Percentiles rank a stretch among this genome's conserved stretches.
Conservation (phyloP, 495 filamentous ascomycete species). For the Penicillium canescens region DNA sequence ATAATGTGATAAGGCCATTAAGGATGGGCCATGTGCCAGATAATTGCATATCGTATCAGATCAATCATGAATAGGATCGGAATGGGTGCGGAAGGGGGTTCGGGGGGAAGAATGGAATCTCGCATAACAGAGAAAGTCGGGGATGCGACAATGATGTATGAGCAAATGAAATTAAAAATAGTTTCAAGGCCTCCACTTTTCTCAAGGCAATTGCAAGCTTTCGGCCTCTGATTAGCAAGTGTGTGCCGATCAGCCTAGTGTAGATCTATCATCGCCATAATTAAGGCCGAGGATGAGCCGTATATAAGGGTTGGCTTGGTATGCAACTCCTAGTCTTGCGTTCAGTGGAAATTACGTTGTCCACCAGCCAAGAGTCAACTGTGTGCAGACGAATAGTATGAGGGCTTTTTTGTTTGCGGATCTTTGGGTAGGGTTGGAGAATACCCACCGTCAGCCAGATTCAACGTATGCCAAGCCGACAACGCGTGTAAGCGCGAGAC, state of each 20-base stretch:
- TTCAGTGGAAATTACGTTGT: too few relatives aligned
- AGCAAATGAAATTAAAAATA: constrained; percentile 5
- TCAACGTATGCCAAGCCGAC: constrained; percentile 3
- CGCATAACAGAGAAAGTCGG: constrained; percentile 1
- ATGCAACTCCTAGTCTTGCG: too few relatives aligned
- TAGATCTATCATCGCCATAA: constrained; percentile 5
- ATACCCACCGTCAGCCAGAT: too few relatives aligned
- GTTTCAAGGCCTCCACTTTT: constrained; percentile 10
- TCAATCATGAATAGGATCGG: constrained; percentile 5
- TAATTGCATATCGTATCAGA: constrained; percentile 3
- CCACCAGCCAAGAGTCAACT: too few relatives aligned
- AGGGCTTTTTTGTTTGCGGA: neutral
- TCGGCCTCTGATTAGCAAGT: neutral
- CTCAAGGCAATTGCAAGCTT: constrained; percentile 10
- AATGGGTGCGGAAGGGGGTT: neutral
- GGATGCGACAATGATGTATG: constrained; percentile 11
- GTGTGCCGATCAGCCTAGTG: constrained; percentile 2
- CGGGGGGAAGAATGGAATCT: neutral
- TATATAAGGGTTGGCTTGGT: neutral
- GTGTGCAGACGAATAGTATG: too few relatives aligned
- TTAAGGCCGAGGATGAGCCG: neutral
- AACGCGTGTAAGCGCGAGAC: constrained; percentile 4
- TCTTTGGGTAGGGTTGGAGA: neutral
- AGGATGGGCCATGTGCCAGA: constrained; percentile 9
- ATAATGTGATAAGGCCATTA: constrained; percentile 1